Evolutionary conservation across 345 rosid species (phyloP).

Genomic region (Rhizophora apiculata): DNA sequence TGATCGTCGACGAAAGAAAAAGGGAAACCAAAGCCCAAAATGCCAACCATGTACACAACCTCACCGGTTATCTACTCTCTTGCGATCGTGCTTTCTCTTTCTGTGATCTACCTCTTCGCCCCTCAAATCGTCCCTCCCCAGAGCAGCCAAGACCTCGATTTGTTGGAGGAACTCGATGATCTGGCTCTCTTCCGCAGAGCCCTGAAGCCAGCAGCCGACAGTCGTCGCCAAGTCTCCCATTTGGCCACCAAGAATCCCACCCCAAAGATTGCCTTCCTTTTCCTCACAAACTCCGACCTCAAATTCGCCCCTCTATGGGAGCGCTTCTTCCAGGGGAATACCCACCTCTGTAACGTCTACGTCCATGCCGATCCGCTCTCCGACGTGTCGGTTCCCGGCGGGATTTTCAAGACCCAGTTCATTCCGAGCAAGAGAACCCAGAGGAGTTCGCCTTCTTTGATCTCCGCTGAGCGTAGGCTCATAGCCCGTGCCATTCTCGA

Average conservation of each 20-base stretch:
- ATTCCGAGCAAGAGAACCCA: conserved; percentile 56
- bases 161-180: conserved; percentile 56
- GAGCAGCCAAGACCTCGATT: conserved; percentile 7
- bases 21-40: too few species aligned
- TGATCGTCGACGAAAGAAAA: too few species aligned
- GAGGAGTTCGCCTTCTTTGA: conserved; percentile 64
- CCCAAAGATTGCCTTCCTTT: conserved; percentile 86
- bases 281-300: conserved; percentile 86
- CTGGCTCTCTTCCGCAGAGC: conserved; percentile 64
- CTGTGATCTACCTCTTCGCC: conserved; percentile 43
- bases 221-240: conserved; percentile 29
- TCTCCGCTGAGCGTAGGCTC: conserved; percentile 75
- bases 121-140: conserved; percentile 33
- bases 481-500: conserved; percentile 71
- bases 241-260: conserved; percentile 34
- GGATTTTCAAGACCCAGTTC: conserved; percentile 41
- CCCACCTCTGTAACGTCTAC: conserved; percentile 60
- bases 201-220: conserved; percentile 14
- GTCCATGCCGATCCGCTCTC: conserved; percentile 71
- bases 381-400: conserved; percentile 25
- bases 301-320: conserved; percentile 75
- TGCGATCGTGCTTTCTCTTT: conserved; percentile 51
- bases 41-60: conserved; percentile 35
- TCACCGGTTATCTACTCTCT: conserved; percentile 48
- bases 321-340: conserved; percentile 54